Base-by-base conservation (phyloP, 345 rosid genomes). In the Melaleuca quinquenervia region DNA sequence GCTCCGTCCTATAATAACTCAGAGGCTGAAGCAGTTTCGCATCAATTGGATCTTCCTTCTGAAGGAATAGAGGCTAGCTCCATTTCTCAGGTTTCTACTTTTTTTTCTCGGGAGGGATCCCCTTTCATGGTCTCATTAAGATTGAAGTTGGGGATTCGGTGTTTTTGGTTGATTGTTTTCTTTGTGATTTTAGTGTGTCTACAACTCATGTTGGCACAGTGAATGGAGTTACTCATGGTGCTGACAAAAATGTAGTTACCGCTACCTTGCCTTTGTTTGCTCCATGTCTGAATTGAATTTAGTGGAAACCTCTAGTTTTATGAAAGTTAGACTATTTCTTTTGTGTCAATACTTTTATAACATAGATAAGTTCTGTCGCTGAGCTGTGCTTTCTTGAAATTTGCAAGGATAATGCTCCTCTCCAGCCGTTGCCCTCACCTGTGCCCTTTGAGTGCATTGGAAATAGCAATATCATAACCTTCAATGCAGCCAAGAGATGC, bases 401-500 rank as follows among this genome's bases (percentile, higher is more conserved):
- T 82, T 94, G 91, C 54, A 21, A 84, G 86, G 86, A 84, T 41
- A 41, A 21, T 87, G 85, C 89, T 84, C 86, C 94, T 84, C 83
- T 90, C 51, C 98, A 93, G 85, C 86, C 90, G 44, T 86, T 91
- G 86, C 87, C 96, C 82, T 88, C 94, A 62, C 86, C 92, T 87
- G 89, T 90, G 87, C 90, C 91, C 84, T 70, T 93, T 83, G 99
- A 95, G 84, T 94, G 93, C 36, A 86, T 89, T 90, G 96, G 94
- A 83, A 91, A 86, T 86, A 91, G 90, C 87, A 87, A n/a, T 85
- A 82, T 84, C 93, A 13, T 98, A 95, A 85, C 95, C 98, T 88
- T 93, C 94, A 36, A 87, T 96, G 83, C 92, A 90, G 91, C 95
- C 98, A 52, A 92, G 98, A 90, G 99, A 97, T 85, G 99, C 98